Percentiles rank a stretch among this genome's conserved stretches.
phyloP scores from a whole-genome alignment of 2,329 filamentous ascomycete genomes.

The Didymella lethalis region DNA sequence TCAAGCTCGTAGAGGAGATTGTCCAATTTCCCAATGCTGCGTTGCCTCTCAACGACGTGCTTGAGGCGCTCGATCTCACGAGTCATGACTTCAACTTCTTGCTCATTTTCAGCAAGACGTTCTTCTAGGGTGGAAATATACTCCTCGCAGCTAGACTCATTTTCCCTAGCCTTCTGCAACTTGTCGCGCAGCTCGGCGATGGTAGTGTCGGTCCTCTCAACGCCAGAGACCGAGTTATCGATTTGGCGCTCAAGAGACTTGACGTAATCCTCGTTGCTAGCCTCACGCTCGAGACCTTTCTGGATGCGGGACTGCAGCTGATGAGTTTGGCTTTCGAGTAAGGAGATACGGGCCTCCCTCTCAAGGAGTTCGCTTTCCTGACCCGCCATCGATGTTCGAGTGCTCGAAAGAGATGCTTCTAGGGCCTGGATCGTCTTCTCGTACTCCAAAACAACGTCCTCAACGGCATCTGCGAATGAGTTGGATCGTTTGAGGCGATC shows the following conservation, averaged over 20 bases:
- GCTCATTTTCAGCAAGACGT: conserved; percentile 91
- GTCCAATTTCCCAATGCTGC: conserved; percentile 93
- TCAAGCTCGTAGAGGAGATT: conserved; percentile 91
- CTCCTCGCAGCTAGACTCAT: conserved; percentile 88
- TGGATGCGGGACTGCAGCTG: conserved; percentile 91
- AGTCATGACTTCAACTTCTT: conserved; percentile 96
- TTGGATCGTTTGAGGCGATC: conserved; percentile 93
- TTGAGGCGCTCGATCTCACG: conserved; percentile 93
- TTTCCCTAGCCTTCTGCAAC: conserved; percentile 84
- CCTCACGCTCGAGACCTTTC: conserved; percentile 90
- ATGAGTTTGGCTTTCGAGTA: conserved; percentile 87
- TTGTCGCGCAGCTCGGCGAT: conserved; percentile 91
- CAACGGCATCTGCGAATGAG: conserved; percentile 93
- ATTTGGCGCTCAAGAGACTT: conserved; percentile 90
- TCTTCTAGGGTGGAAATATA: conserved; percentile 98
- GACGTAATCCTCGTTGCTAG: conserved; percentile 89
- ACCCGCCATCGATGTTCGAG: conserved; percentile 79
- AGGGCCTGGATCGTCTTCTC: conserved; percentile 97
- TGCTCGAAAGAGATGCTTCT: conserved; percentile 89
- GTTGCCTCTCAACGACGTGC: conserved; percentile 92
- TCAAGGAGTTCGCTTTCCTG: conserved; percentile 89
- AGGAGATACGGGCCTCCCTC: conserved; percentile 92
- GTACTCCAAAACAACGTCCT: conserved; percentile 95
- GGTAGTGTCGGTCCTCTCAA: conserved; percentile 89
- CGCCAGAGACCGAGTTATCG: conserved; percentile 87